Evolutionary conservation across 1,284 basidiomycete genomes (phyloP).

Genomic region (Ustilago curta): DNA sequence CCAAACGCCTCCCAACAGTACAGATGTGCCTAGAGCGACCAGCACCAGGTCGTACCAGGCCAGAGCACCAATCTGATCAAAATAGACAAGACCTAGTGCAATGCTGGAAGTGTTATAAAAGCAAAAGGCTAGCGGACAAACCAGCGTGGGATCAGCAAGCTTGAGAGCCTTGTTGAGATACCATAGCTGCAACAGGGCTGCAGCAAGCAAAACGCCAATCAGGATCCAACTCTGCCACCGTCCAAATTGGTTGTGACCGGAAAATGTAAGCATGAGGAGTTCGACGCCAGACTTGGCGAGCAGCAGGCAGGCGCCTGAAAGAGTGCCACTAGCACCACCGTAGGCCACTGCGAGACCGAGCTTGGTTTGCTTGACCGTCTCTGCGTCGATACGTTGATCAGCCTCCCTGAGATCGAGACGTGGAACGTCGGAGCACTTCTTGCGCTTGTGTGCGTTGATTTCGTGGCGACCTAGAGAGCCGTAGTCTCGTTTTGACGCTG

Average conservation of each 20-base stretch:
- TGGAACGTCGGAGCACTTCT: slow-evolving; percentile 38
- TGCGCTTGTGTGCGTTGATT: slow-evolving; percentile 25
- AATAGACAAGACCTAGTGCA: slow-evolving; percentile 79
- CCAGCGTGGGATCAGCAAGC: slow-evolving; percentile 79
- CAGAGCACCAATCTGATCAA: slow-evolving; percentile 85
- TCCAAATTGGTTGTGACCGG: slow-evolving; percentile 84
- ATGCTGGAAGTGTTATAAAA: slow-evolving; percentile 90
- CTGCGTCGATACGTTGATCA: slow-evolving; percentile 37
- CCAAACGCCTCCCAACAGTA: slow-evolving; percentile 90
- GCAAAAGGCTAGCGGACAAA: slow-evolving; percentile 94
- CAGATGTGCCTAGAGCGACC: slow-evolving; percentile 81
- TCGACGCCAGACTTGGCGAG: slow-evolving; percentile 95
- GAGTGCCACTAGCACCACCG: slow-evolving; percentile 88
- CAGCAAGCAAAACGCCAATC: slow-evolving; percentile 77
- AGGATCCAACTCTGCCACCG: slow-evolving; percentile 82
- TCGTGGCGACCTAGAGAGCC: slow-evolving; percentile 42
- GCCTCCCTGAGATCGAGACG: slow-evolving; percentile 37
- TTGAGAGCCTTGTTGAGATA: slow-evolving; percentile 91
- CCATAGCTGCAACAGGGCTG: slow-evolving; percentile 82
- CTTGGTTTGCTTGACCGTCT: slow-evolving; percentile 71
- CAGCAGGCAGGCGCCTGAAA: slow-evolving; percentile 91
- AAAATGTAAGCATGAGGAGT: slow-evolving; percentile 82
- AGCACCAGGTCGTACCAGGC: slow-evolving; percentile 78
- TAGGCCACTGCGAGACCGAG: slow-evolving; percentile 85
- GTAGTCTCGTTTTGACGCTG: slow-evolving; percentile 32